Evolutionary conservation across 768 basidiomycete species (phyloP).

Genomic region (Tylopilus subfusipes): DNA sequence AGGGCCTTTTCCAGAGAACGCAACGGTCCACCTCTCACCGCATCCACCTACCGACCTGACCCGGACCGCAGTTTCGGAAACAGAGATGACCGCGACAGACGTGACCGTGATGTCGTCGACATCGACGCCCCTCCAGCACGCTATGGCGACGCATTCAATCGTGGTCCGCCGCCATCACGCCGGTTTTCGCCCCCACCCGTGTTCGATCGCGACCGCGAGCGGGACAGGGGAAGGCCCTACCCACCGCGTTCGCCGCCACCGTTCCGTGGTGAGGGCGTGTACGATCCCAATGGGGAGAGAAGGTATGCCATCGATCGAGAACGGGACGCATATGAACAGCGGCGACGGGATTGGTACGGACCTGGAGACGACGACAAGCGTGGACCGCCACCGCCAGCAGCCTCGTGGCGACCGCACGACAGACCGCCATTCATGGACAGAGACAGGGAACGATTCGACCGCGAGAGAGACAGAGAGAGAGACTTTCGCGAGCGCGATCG

Average conservation of each 20-base stretch:
- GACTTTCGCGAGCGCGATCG: conserved; percentile 37
- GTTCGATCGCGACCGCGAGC: conserved; percentile 33
- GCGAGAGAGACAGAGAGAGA: conserved; percentile 32
- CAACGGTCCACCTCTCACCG: conserved; percentile 8
- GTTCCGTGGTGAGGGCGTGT: conserved; percentile 25
- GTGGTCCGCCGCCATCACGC: conserved; percentile 12
- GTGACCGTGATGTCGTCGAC: conserved; percentile 38
- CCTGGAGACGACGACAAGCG: conserved; percentile 43
- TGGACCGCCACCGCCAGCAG: conserved; percentile 5
- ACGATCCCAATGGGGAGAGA: conserved; percentile 34
- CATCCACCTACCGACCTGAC: conserved; percentile 39
- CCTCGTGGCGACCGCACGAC: conserved; percentile 35
- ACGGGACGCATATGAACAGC: conserved; percentile 31
- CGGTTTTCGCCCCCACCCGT: conserved; percentile 30
- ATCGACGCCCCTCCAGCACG: conserved; percentile 33
- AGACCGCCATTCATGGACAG: conserved; percentile 24
- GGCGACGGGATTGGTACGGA: conserved; percentile 30
- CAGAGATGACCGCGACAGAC: conserved; percentile 32
- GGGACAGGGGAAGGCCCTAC: conserved; percentile 27
- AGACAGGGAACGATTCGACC: conserved; percentile 41
- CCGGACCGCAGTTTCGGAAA: conserved; percentile 34
- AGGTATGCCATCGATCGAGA: conserved; percentile 30
- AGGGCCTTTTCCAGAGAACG: conserved; percentile 38
- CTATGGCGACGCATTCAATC: conserved; percentile 33
- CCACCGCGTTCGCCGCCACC: conserved; percentile 32